Base-by-base conservation (phyloP, 805 yeast species). In the Teunomyces pallodes region DNA sequence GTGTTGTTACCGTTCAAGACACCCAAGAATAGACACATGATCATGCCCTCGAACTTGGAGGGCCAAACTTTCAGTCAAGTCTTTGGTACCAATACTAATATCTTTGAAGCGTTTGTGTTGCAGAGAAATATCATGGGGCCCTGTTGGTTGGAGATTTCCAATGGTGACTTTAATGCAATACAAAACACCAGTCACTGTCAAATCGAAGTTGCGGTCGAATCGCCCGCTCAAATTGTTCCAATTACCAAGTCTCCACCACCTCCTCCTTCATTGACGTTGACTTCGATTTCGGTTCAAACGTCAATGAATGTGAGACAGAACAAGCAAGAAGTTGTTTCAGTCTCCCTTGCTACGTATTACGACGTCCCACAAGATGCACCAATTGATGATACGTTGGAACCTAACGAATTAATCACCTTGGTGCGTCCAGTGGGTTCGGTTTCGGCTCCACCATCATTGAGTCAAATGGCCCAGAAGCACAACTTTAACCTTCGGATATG, bases 101-200 rank as follows among this genome's bases (percentile, higher is more conserved):
- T 88, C 20, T 90, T 94, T 64, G 99, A 94, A 70, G 77, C 88
- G 9, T 90, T 94, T 66, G 94, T 90, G 9, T 58, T 91, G 24
- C 89, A 85, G 64, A 77, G 87, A 56, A 84, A 86, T 56, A 77
- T 94, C 40, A 91, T 90, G 97, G 99, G 99, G 8, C 99, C 99
- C 3, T 90, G 98, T 64, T 94, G 99, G 99, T 72, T 94, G 45
- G 86, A 86, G 43, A 75, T 94, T 45, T 72, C 76, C 38, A 76
- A 80, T 44, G 86, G 84, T 43, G 83, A 84, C 52, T 86, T 87
- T 56, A 62, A 65, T 20, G 64, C 80, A 0, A 65, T 84, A 36
- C 77, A 75, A 45, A 85, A 83, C 58, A 76, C 87, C 2, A 84
- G 96, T 0, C 92, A 91, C 69, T 88, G 96, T 67, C 80, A 80